Evolutionary conservation across 306 rosid species (phyloP), one percentile per base, ranked within the genome.

Genomic region (Hippophae tibetana): DNA sequence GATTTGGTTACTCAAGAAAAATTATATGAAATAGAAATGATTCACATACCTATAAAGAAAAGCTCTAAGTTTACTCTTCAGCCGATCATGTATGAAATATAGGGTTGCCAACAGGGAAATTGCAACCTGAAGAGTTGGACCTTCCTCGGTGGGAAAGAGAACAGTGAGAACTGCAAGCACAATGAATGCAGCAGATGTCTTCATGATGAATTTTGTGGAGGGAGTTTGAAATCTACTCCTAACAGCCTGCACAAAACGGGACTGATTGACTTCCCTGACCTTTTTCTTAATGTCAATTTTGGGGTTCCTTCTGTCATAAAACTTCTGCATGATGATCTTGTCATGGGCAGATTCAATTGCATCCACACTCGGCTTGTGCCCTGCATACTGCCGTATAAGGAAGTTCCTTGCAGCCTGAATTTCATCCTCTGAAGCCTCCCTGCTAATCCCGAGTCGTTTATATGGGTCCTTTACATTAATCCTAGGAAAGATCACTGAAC

Each of bases 41-140:
- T 58, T 57, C 51, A 78, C 84, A 12, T 83, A 92, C 98, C 98
- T 86, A 14, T 87, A 92, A 63, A 92, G 85, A 0, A 76, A 71
- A 51, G 96, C 77, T 64, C 90, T 77, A 53, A 82, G 52, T 67
- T 75, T 92, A 85, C 85, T 81, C 86, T 83, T 86, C 74, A 92
- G 74, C 67, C 96, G 83, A 50, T 92, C 86, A 9, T 85, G 18
- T 66, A 92, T 13, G 72, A 92, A 81, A 77, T 92, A 87, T 6
- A 86, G 56, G 46, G 98, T 92, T 53, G 93, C 96, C 10, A 92
- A 31, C 60, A 92, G 79, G 49, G 98, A 92, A 69, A 87, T 6
- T 59, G 92, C 92, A 0, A 92, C 98, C 81, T 92, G 98, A 75
- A 92, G 85, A 13, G 96, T 92, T 60, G 98, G 98, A 53, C 98